Conservation (phyloP, 306 rosid species). For the Spatholobus suberectus region DNA sequence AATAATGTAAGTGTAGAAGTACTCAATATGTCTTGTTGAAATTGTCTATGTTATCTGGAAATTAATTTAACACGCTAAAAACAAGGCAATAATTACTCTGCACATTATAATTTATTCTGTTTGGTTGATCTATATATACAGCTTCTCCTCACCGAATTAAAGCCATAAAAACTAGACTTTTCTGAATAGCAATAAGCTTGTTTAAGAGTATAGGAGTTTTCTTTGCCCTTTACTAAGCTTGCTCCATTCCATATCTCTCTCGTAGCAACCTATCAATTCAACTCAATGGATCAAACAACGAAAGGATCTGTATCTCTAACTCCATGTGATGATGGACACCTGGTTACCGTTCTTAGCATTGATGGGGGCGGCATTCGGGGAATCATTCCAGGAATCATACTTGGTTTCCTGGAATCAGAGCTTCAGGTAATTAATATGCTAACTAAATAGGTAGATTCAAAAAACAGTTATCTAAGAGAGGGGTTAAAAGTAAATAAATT, state of each 20-base stretch:
- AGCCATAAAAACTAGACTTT: not conserved
- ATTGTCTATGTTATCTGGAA: not conserved
- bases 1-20: not conserved
- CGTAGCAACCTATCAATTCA: not conserved
- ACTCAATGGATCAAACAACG: constrained; percentile 40
- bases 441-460: no score
- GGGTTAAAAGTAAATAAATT: not conserved
- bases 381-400: constrained; percentile 59
- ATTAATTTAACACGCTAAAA: not conserved
- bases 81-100: not conserved
- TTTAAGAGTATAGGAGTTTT: not conserved
- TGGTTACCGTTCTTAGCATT: constrained; percentile 60
- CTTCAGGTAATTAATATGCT: constrained; percentile 55
- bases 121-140: not conserved
- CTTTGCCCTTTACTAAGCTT: not conserved
- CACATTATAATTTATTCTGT: not conserved
- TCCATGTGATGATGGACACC: constrained; percentile 53
- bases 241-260: not conserved
- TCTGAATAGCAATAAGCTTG: not conserved
- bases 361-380: constrained; percentile 76
- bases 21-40: not conserved
- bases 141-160: not conserved
- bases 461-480: no score
- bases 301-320: constrained; percentile 17
- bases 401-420: constrained; percentile 54